A percentile compares a stretch with the other conserved stretches of the same genome.
Conservation (phyloP, 2,329 filamentous ascomycete species). For the Colletotrichum sp. region DNA sequence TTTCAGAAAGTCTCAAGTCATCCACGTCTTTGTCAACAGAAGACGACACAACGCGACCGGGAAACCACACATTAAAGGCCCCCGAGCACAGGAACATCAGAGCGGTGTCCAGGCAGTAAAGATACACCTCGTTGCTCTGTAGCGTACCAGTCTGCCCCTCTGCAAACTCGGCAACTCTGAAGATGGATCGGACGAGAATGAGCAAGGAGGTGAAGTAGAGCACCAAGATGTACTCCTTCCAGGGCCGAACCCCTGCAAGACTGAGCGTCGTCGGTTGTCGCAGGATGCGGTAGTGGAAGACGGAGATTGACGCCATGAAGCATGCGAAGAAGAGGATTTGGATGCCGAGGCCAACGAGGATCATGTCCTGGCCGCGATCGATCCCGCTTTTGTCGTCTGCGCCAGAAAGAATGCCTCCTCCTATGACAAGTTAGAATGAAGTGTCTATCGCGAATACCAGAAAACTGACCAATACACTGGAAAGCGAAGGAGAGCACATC, state of each 20-base stretch:
- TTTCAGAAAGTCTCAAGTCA: background rate
- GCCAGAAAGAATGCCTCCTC: background rate
- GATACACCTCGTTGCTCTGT: background rate
- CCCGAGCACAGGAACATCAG: background rate
- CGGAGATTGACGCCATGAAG: background rate
- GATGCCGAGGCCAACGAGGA: background rate
- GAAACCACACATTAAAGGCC: background rate
- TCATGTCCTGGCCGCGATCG: background rate
- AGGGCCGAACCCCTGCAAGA: background rate
- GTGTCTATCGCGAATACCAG: rapidly evolving
- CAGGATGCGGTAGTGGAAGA: background rate
- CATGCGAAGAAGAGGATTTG: background rate
- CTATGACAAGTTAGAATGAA: background rate
- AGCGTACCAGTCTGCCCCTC: background rate
- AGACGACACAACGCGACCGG: background rate
- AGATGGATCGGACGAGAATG: background rate
- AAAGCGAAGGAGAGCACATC: background rate
- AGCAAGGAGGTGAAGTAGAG: background rate
- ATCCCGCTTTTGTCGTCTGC: background rate
- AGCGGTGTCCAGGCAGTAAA: background rate
- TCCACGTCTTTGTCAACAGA: background rate
- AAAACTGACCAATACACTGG: background rate
- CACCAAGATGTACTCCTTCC: background rate
- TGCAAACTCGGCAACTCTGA: background rate
- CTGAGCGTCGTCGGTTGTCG: background rate